phyloP scores from a whole-genome alignment of 139 green algal genomes.

The Raphidocelis subcapitata region DNA sequence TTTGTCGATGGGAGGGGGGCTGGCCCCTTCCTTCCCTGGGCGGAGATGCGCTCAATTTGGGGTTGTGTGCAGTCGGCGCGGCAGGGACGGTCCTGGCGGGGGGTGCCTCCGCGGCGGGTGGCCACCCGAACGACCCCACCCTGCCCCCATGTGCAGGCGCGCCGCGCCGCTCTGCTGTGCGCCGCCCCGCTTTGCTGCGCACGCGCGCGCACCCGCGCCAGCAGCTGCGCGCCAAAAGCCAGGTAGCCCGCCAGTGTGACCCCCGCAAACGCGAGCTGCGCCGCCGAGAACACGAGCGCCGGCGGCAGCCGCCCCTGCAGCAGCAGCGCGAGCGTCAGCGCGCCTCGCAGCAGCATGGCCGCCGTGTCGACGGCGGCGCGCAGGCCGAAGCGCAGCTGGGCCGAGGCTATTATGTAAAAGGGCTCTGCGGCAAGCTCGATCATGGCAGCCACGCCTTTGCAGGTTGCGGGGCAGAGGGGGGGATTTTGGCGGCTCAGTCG shows the following conservation, averaged over 20 bases:
- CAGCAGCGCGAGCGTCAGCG: slow-evolving; percentile 48
- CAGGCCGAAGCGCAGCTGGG: slow-evolving; percentile 58
- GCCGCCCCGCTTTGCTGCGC: no score
- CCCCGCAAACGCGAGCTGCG: slow-evolving; percentile 59
- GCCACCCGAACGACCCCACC: no score
- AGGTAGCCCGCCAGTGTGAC: slow-evolving; percentile 47
- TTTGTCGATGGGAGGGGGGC: no score
- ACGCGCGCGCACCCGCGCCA: slow-evolving; percentile 3
- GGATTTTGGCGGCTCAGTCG: neutral
- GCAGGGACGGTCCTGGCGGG: no score
- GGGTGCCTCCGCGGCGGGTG: no score
- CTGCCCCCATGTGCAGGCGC: no score
- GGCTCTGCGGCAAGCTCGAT: slow-evolving; percentile 73
- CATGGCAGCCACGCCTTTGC: slow-evolving; percentile 57
- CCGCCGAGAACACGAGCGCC: slow-evolving; percentile 55
- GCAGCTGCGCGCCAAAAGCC: slow-evolving; percentile 8
- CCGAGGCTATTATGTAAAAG: slow-evolving; percentile 72
- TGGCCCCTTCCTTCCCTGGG: no score
- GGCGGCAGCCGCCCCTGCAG: slow-evolving; percentile 10
- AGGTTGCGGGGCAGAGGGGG: neutral
- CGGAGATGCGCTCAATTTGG: no score
- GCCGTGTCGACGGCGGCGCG: slow-evolving; percentile 63
- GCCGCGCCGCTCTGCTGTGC: no score
- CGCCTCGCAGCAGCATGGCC: slow-evolving; percentile 48
- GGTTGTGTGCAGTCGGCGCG: no score